These are phyloP conservation scores for Mycena indigotica DNA, from an alignment of 768 basidiomycete genomes.

Conservation along the genomic window DNA sequence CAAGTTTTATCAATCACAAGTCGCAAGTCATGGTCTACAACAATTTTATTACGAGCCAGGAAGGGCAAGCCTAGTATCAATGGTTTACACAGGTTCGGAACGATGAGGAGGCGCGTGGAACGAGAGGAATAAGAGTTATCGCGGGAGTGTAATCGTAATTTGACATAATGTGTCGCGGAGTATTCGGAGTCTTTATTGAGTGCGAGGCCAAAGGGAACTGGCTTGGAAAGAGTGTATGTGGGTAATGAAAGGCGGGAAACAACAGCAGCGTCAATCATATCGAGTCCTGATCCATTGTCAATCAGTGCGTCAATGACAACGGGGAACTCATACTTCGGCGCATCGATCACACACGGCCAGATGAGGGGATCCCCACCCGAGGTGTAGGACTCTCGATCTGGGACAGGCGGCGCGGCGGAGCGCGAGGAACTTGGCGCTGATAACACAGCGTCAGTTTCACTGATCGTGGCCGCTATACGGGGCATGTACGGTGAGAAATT, in stretches of 20 bases:
- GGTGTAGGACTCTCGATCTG: neutral
- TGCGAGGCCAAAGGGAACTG: neutral
- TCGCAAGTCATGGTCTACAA: constrained; percentile 29
- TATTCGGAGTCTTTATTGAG: no score
- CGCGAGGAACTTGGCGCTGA: no score
- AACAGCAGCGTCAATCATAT: constrained; percentile 32
- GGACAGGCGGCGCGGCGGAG: no score
- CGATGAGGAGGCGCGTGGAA: constrained; percentile 25
- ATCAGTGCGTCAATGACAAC: constrained; percentile 23
- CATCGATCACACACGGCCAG: constrained; percentile 11
- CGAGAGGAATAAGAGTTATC: constrained; percentile 21
- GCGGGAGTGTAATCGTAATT: constrained; percentile 20
- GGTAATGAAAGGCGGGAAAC: constrained; percentile 19
- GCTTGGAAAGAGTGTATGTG: neutral
- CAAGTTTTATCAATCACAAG: constrained; percentile 18
- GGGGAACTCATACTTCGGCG: neutral
- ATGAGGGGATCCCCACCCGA: neutral
- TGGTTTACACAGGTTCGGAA: constrained; percentile 26
- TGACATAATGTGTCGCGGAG: constrained; percentile 18
- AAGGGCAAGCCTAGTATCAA: constrained; percentile 39
- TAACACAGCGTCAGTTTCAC: no score
- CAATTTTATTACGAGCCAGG: constrained; percentile 35
- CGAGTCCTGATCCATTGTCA: constrained; percentile 34
- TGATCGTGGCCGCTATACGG: no score
- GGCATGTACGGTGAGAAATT: no score